phyloP scores from a whole-genome alignment of 78 protist species.

The Mantamonas sphyraenae region DNA sequence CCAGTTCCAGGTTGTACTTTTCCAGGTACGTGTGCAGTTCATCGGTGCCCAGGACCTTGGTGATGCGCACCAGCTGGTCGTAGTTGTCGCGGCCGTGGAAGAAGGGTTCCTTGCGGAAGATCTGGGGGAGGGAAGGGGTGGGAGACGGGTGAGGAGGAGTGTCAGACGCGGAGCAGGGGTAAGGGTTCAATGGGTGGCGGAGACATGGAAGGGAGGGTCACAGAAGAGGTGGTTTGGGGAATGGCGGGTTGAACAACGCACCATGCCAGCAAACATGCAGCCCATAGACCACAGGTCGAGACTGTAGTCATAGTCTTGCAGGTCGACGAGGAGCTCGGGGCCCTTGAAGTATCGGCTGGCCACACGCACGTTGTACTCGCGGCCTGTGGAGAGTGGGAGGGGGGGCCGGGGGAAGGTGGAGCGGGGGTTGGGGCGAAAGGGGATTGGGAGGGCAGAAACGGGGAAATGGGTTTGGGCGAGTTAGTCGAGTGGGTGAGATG shows the following conservation, averaged over 20 bases:
- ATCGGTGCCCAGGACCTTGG: conserved; percentile 25
- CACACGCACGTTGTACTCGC: conserved; percentile 79
- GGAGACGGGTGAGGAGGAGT: neutral
- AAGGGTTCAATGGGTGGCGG: too few relatives aligned
- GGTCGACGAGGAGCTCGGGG: conserved; percentile 71
- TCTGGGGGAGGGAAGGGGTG: neutral
- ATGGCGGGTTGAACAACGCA: conserved; percentile 2
- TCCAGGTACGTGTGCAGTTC: conserved; percentile 1
- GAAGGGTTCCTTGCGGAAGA: conserved; percentile 43
- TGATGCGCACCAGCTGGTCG: conserved; percentile 46
- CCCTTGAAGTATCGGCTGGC: conserved; percentile 86
- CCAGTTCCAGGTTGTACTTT: conserved; percentile 7
- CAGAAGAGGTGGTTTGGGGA: too few relatives aligned
- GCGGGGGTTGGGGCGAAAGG: too few relatives aligned
- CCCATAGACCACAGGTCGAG: conserved; percentile 83
- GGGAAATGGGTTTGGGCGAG: too few relatives aligned
- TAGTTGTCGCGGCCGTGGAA: conserved; percentile 29
- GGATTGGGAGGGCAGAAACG: too few relatives aligned
- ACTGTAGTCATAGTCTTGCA: conserved; percentile 71
- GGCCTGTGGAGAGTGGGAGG: too few relatives aligned
- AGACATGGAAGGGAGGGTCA: too few relatives aligned
- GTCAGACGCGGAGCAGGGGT: too few relatives aligned
- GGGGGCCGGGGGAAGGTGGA: too few relatives aligned
- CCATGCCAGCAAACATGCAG: conserved; percentile 75
- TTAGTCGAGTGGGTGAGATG: too few relatives aligned